Conservation (phyloP, 1,284 basidiomycete genomes). For the Fistulinella cinereoalba region DNA sequence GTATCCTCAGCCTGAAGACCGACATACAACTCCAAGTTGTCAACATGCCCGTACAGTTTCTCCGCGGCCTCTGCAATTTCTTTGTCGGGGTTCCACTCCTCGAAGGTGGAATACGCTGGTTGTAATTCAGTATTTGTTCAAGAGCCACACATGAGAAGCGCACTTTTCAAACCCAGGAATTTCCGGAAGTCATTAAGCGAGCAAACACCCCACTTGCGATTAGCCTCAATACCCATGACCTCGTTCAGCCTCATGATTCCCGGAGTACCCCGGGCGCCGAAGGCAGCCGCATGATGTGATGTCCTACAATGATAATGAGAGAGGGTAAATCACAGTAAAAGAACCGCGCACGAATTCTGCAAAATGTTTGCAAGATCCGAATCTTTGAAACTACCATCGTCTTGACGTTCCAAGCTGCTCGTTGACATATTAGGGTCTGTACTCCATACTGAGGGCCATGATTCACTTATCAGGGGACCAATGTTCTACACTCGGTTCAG, state of each 20-base stretch:
- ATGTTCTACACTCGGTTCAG: constrained; percentile 48
- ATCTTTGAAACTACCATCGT: constrained; percentile 63
- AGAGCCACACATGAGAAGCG: too few relatives aligned
- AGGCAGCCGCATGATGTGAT: constrained; percentile 70
- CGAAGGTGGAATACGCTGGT: constrained; percentile 59
- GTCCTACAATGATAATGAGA: constrained; percentile 45
- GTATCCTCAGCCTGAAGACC: constrained; percentile 70
- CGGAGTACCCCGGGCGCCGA: constrained; percentile 78
- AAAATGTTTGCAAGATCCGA: constrained; percentile 66
- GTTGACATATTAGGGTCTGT: neutral
- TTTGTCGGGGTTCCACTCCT: constrained; percentile 81
- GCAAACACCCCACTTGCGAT: constrained; percentile 78
- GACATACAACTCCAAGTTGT: constrained; percentile 80
- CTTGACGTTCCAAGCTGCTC: constrained; percentile 58
- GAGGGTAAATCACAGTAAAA: neutral
- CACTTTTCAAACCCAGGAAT: constrained; percentile 75
- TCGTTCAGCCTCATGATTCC: constrained; percentile 73
- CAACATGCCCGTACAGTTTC: constrained; percentile 72
- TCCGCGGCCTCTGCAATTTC: constrained; percentile 72
- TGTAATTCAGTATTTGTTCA: too few relatives aligned
- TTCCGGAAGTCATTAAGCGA: constrained; percentile 84
- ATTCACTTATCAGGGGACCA: constrained; percentile 69
- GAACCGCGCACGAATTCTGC: constrained; percentile 57
- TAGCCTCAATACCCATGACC: constrained; percentile 79
- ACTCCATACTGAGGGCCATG: neutral